Conservation (phyloP, 352 stramenopile species). For the Phytophthora sojae region DNA sequence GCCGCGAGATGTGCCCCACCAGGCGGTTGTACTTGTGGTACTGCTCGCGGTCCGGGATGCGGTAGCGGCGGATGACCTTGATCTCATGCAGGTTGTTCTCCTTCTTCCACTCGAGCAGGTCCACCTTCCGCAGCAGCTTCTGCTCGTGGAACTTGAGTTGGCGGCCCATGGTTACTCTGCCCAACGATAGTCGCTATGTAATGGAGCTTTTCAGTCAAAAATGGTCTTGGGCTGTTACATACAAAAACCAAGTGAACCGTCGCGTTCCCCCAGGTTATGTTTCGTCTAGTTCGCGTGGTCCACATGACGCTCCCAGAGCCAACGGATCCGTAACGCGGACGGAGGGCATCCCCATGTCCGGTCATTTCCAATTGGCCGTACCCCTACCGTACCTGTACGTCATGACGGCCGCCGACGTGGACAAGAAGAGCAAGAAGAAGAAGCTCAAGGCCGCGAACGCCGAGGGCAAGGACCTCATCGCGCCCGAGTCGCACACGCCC, state of each 20-base stretch:
- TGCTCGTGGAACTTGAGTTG: slow-evolving; percentile 97
- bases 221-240: background rate
- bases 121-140: slow-evolving; percentile 99
- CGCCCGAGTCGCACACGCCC: slow-evolving; percentile 81
- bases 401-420: slow-evolving; percentile 75
- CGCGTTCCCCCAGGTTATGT: slow-evolving; percentile 11
- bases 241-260: slow-evolving; percentile 21
- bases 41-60: slow-evolving; percentile 98
- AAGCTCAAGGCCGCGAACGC: slow-evolving; percentile 79
- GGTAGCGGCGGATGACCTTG: slow-evolving; percentile 97
- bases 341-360: background rate
- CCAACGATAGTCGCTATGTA: no score
- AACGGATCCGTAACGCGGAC: slow-evolving; percentile 23
- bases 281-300: background rate
- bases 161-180: slow-evolving; percentile 74
- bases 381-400: background rate
- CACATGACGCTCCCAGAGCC: slow-evolving; percentile 32
- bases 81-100: slow-evolving; percentile 99
- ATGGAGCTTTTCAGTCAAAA: background rate
- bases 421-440: slow-evolving; percentile 92
- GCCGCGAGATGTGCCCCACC: slow-evolving; percentile 95
- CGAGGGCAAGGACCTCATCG: slow-evolving; percentile 77
- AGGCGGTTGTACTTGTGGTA: slow-evolving; percentile 99
- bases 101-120: slow-evolving; percentile 98
- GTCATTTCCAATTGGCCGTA: slow-evolving; percentile 32